Evolutionary conservation across 306 rosid species (phyloP).

Genomic region (Rosa multiflora): DNA sequence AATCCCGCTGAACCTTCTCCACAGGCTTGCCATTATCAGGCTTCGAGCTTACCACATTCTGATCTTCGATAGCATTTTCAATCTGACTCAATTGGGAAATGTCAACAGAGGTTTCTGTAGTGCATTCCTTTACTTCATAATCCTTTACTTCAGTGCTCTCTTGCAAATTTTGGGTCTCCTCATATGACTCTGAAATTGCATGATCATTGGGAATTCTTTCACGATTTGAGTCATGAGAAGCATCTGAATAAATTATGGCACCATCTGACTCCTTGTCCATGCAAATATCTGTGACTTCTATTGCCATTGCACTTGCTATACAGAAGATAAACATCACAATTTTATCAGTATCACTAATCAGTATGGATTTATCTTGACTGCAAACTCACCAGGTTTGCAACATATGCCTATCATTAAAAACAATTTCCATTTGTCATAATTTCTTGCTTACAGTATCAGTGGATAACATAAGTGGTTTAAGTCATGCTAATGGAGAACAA

Average conservation of each 20-base stretch:
- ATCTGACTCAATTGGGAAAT: slow-evolving; percentile 30
- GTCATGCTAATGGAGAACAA: not conserved
- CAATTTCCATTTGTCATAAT: not conserved
- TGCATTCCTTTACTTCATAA: slow-evolving; percentile 96
- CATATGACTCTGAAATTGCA: slow-evolving; percentile 52
- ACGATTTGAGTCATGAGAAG: slow-evolving; percentile 47
- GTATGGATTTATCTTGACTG: not conserved
- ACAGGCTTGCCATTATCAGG: slow-evolving; percentile 32
- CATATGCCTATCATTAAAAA: not conserved
- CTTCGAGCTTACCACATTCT: slow-evolving; percentile 35
- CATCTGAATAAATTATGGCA: slow-evolving; percentile 57
- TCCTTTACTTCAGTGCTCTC: slow-evolving; percentile 74
- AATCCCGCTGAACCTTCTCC: slow-evolving; percentile 38
- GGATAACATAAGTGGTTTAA: not conserved
- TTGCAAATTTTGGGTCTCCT: slow-evolving; percentile 61
- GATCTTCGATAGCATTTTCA: slow-evolving; percentile 39
- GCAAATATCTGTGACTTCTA: slow-evolving; percentile 80
- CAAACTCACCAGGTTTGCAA: not conserved
- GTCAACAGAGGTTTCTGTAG: slow-evolving; percentile 67
- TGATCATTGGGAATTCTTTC: slow-evolving; percentile 44
- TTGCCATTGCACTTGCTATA: slow-evolving; percentile 63
- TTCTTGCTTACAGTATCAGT: not conserved
- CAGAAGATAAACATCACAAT: slow-evolving; percentile 26
- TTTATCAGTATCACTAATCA: not conserved
- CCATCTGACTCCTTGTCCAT: slow-evolving; percentile 83